Evolutionary conservation across 345 rosid genomes (phyloP).

Genomic region (Durio zibethinus): DNA sequence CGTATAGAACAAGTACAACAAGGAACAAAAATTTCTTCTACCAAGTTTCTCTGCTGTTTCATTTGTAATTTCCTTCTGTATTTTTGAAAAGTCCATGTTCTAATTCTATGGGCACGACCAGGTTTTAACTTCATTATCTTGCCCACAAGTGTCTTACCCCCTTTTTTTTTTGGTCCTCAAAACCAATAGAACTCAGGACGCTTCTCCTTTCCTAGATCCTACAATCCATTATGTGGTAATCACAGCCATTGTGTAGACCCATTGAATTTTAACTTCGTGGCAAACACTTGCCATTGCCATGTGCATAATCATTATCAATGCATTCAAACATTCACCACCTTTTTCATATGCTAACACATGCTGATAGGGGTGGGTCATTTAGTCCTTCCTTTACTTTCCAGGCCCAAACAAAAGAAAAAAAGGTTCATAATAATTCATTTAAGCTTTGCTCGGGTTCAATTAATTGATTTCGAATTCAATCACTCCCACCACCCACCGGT

Average conservation of each 20-base stretch:
- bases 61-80: background rate
- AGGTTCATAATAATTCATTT: slow-evolving; percentile 1
- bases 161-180: background rate
- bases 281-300: background rate
- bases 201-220: background rate
- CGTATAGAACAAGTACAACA: background rate
- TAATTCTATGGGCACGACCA: background rate
- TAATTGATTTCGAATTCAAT: slow-evolving; percentile 20
- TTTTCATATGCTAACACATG: background rate
- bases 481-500: slow-evolving; percentile 24
- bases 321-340: slow-evolving; percentile 4
- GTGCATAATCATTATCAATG: slow-evolving; percentile 16
- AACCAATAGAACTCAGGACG: background rate
- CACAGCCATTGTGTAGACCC: background rate
- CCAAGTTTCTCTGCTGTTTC: background rate
- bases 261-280: background rate
- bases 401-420: background rate
- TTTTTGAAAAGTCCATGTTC: background rate
- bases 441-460: slow-evolving; percentile 15
- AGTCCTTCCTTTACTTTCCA: background rate
- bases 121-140: background rate
- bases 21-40: background rate
- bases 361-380: slow-evolving; percentile 23
- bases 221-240: background rate
- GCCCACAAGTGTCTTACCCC: background rate